Conservation (phyloP, 2,329 filamentous ascomycete species). For the Paraphaeosphaeria sporulosa region DNA sequence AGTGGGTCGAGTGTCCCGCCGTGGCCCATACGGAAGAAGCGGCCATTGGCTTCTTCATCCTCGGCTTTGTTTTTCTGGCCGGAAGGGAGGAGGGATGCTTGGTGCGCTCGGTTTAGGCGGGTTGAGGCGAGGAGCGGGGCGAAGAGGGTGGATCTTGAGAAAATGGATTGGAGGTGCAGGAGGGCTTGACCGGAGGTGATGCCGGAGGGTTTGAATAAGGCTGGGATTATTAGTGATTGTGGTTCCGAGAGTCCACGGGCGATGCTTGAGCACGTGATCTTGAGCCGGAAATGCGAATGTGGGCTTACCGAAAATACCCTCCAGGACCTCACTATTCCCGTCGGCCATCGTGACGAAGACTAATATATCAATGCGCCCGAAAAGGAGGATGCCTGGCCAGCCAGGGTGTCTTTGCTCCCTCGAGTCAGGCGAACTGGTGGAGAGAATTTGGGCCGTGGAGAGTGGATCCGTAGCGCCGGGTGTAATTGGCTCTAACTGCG, state of each 20-base stretch:
- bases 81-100: constrained; percentile 6
- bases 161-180: constrained; percentile 14
- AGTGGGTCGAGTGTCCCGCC: constrained; percentile 43
- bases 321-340: background rate
- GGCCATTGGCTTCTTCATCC: constrained; percentile 24
- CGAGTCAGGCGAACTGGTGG: background rate
- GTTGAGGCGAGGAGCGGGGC: constrained; percentile 10
- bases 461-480: background rate
- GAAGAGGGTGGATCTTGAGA: constrained; percentile 17
- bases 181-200: constrained; percentile 17
- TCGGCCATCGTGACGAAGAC: background rate
- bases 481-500: background rate
- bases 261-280: constrained; percentile 4
- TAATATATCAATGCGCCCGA: background rate
- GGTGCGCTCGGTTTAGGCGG: constrained; percentile 5
- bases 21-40: constrained; percentile 40
- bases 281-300: background rate
- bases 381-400: background rate
- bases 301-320: constrained; percentile 10
- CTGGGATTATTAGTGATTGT: background rate
- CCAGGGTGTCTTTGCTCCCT: background rate
- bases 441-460: background rate
- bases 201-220: constrained; percentile 15
- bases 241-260: too few species aligned
- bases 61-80: constrained; percentile 3